Percentiles rank a stretch among this genome's conserved stretches.
phyloP scores from a whole-genome alignment of 2,329 filamentous ascomycete genomes.

The Talaromyces funiculosus region DNA sequence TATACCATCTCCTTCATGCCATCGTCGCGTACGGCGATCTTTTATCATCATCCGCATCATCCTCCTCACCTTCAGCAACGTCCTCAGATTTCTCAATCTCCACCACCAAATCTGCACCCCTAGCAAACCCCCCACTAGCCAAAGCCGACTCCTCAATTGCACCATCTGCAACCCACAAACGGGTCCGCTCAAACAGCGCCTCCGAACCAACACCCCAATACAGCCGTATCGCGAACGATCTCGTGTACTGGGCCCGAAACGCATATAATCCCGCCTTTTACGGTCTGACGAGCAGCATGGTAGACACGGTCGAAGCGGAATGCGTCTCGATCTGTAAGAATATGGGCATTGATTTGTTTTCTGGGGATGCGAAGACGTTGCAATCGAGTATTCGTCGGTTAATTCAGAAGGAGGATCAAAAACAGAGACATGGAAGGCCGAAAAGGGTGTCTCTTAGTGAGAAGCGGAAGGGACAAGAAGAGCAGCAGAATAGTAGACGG shows the following conservation, averaged over 20 bases:
- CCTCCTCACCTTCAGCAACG: conserved; percentile 18
- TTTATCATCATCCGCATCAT: conserved; percentile 21
- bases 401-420: conserved; percentile 13
- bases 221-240: conserved; percentile 35
- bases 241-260: conserved; percentile 41
- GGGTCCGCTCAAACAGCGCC: conserved; percentile 17
- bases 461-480: not conserved
- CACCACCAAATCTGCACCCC: conserved; percentile 13
- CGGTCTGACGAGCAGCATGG: conserved; percentile 33
- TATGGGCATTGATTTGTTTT: conserved; percentile 30
- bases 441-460: conserved; percentile 13
- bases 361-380: conserved; percentile 20
- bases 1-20: conserved; percentile 38
- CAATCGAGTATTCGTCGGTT: conserved; percentile 20
- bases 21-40: conserved; percentile 38
- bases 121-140: conserved; percentile 18
- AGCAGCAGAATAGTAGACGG: conserved; percentile 15
- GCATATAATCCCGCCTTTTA: conserved; percentile 41
- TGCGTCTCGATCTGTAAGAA: conserved; percentile 32
- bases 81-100: conserved; percentile 9
- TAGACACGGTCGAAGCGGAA: conserved; percentile 35
- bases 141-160: conserved; percentile 17
- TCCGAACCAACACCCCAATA: conserved; percentile 26
- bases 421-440: conserved; percentile 15
- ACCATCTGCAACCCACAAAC: conserved; percentile 18